Percentiles rank a stretch among this genome's conserved stretches.
Conservation (phyloP, 495 filamentous ascomycete genomes). For the Penicillium waksmanii region DNA sequence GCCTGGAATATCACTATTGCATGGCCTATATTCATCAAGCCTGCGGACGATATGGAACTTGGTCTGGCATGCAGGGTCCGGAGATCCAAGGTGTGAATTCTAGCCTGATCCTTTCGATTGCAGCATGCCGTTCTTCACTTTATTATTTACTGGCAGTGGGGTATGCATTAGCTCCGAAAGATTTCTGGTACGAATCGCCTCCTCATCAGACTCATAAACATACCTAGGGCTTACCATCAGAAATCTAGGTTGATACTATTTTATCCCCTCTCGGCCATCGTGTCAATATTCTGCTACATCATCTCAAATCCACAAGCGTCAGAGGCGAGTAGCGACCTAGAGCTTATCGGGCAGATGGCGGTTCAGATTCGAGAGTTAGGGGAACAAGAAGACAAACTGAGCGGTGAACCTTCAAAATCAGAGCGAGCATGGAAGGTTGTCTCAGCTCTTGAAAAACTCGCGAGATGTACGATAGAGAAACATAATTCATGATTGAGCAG, state of each 20-base stretch:
- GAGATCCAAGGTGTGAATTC: conserved; percentile 31
- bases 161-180: background rate
- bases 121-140: conserved; percentile 25
- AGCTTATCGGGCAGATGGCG: conserved; percentile 1
- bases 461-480: conserved; percentile 3
- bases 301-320: conserved; percentile 4
- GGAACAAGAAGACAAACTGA: conserved; percentile 1
- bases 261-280: conserved; percentile 3
- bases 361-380: conserved; percentile 5
- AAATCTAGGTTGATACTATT: conserved; percentile 1
- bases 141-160: conserved; percentile 4
- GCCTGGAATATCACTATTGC: conserved; percentile 40
- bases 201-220: background rate
- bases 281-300: conserved; percentile 4
- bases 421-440: conserved; percentile 4
- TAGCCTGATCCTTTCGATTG: conserved; percentile 35
- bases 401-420: conserved; percentile 1
- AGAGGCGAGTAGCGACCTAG: background rate
- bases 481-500: background rate
- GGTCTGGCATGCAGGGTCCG: conserved; percentile 16
- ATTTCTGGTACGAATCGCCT: background rate
- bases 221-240: background rate
- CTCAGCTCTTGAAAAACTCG: background rate
- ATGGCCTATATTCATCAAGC: conserved; percentile 41
- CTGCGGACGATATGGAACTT: conserved; percentile 28